Percentiles rank a stretch among this genome's conserved stretches.
Conservation (phyloP, 2,329 filamentous ascomycete species). For the Zymoseptoria crescenta region DNA sequence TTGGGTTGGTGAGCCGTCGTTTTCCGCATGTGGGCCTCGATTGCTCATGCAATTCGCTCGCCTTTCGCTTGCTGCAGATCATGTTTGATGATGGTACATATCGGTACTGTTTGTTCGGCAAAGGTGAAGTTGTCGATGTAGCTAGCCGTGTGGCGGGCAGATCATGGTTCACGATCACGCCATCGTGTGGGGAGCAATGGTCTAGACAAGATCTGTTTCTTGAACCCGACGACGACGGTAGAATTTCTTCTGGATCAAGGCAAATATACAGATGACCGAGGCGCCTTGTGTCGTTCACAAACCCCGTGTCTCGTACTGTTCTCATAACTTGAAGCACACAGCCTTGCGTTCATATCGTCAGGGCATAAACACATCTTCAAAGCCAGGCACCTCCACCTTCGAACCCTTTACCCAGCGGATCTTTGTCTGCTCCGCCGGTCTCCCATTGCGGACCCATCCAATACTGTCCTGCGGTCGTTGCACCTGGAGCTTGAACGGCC, state of each 20-base stretch:
- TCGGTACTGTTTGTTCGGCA: neutral
- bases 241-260: neutral
- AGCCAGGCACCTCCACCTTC: neutral
- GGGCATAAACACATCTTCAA: neutral
- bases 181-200: neutral
- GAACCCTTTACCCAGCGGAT: neutral
- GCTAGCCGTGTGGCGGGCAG: neutral
- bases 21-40: neutral
- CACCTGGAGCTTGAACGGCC: slow-evolving; percentile 1
- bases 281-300: neutral
- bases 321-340: neutral
- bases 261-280: neutral
- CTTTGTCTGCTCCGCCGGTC: neutral
- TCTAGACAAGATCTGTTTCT: neutral
- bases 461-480: slow-evolving; percentile 1
- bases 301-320: neutral
- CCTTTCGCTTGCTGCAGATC: neutral
- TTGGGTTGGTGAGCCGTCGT: neutral
- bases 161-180: neutral
- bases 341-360: neutral
- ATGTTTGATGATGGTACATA: neutral
- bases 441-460: neutral
- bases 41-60: neutral
- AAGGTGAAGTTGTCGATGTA: neutral
- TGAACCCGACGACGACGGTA: neutral